These are phyloP conservation scores for Rhododendron griersonianum DNA, from an alignment of 148 eudicot species.

Conservation along the genomic window DNA sequence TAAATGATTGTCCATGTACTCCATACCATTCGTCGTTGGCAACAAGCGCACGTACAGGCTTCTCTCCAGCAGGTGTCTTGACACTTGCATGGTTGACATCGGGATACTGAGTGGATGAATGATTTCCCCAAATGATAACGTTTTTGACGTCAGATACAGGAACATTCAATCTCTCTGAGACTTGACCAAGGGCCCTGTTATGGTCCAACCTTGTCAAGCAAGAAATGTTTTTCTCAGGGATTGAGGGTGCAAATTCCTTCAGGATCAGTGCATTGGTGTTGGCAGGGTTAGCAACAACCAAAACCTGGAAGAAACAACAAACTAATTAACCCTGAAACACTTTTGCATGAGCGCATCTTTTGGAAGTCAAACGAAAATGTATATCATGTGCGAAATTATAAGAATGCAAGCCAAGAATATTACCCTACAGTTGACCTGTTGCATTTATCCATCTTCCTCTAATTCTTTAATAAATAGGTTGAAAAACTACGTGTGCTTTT, in stretches of 20 bases:
- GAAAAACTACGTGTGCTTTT: neutral
- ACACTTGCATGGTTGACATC: constrained; percentile 98
- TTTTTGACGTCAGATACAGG: constrained; percentile 92
- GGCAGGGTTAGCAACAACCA: constrained; percentile 99
- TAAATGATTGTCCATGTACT: neutral
- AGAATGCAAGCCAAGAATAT: neutral
- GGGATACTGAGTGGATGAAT: constrained; percentile 93
- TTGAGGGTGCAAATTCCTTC: constrained; percentile 97
- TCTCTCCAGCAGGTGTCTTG: constrained; percentile 72
- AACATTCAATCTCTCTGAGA: constrained; percentile 81
- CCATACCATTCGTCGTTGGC: constrained; percentile 81
- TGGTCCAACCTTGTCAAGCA: constrained; percentile 95
- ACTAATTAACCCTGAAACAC: neutral
- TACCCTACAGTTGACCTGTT: neutral
- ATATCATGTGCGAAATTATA: neutral
- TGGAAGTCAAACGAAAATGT: neutral
- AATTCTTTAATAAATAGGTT: neutral
- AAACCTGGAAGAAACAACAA: constrained; percentile 42
- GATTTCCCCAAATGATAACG: constrained; percentile 98
- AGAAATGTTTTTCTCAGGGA: constrained; percentile 85
- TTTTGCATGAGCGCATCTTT: neutral
- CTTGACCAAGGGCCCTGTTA: constrained; percentile 97
- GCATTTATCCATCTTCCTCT: neutral
- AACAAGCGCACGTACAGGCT: constrained; percentile 85
- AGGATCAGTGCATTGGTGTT: constrained; percentile 97